phyloP scores from a whole-genome alignment of 2,329 filamentous ascomycete genomes.

The Erysiphe pulchra region DNA sequence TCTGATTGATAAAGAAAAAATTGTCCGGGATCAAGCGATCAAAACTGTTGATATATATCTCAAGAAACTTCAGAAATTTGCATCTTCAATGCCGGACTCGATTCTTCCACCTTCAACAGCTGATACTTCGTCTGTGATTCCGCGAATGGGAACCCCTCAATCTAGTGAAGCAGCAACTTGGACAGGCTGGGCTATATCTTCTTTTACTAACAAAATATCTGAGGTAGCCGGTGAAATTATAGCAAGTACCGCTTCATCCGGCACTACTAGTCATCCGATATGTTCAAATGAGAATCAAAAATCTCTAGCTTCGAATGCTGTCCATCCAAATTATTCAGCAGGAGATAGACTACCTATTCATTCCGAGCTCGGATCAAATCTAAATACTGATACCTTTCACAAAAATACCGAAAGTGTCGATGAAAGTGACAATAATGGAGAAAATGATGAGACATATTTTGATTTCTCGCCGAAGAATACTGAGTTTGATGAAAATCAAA shows the following conservation, averaged over 20 bases:
- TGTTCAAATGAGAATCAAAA: constrained; percentile 16
- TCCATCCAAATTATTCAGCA: not conserved
- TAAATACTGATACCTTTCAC: constrained; percentile 16
- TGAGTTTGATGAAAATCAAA: constrained; percentile 10
- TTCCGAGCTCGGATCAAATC: constrained; percentile 11
- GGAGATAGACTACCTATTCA: constrained; percentile 14
- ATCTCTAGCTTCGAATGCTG: constrained; percentile 5
- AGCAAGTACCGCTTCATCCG: constrained; percentile 17
- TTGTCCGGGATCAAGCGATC: constrained; percentile 72
- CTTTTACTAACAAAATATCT: constrained; percentile 85
- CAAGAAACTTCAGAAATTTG: constrained; percentile 55
- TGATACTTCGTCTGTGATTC: constrained; percentile 19
- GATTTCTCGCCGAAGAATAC: constrained; percentile 9
- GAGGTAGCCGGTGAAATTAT: constrained; percentile 71
- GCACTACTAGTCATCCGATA: constrained; percentile 18
- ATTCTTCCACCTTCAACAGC: constrained; percentile 39
- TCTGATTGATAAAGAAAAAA: constrained; percentile 83
- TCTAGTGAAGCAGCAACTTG: constrained; percentile 40
- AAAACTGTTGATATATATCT: constrained; percentile 78
- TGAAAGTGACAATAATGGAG: constrained; percentile 37
- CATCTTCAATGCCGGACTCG: constrained; percentile 54
- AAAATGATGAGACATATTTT: constrained; percentile 27
- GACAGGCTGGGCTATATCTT: constrained; percentile 96
- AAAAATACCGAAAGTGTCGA: constrained; percentile 22
- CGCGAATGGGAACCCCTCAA: constrained; percentile 60